Evolutionary conservation across 139 green algal genomes (phyloP).

Genomic region (Pseudopediastrum boryanum): DNA sequence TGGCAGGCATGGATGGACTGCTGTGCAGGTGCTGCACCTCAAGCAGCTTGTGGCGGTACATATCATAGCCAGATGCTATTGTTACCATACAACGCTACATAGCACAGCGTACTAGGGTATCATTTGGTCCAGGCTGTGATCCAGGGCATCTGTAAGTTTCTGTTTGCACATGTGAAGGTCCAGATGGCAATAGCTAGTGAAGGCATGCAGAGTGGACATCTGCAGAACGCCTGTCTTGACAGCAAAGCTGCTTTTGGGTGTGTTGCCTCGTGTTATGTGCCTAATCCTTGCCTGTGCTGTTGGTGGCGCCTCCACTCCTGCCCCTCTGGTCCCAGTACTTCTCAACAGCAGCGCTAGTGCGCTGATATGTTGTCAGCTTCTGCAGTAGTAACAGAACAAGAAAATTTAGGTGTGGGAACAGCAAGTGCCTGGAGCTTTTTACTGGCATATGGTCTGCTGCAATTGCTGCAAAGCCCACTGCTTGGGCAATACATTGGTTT

Average conservation of each 20-base stretch:
- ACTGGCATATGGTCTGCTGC: neutral
- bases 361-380: slow-evolving; percentile 22
- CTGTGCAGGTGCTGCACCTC: too few relatives aligned
- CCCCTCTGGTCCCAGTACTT: slow-evolving; percentile 21
- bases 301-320: neutral
- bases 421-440: neutral
- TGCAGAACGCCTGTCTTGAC: neutral
- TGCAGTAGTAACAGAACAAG: neutral
- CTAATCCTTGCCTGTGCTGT: slow-evolving; percentile 1
- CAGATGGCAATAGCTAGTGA: too few relatives aligned
- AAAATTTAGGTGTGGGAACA: neutral
- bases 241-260: neutral
- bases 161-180: too few relatives aligned
- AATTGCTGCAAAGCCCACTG: neutral
- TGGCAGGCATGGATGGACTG: too few relatives aligned
- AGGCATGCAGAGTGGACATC: too few relatives aligned
- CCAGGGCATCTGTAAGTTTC: too few relatives aligned
- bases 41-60: too few relatives aligned
- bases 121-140: too few relatives aligned
- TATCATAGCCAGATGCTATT: too few relatives aligned
- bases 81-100: too few relatives aligned
- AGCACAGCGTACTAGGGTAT: too few relatives aligned
- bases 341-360: slow-evolving; percentile 18
- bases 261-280: too few relatives aligned
- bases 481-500: neutral